Base-by-base conservation (phyloP, 495 filamentous ascomycete genomes). In the Durotheca rogersii region DNA sequence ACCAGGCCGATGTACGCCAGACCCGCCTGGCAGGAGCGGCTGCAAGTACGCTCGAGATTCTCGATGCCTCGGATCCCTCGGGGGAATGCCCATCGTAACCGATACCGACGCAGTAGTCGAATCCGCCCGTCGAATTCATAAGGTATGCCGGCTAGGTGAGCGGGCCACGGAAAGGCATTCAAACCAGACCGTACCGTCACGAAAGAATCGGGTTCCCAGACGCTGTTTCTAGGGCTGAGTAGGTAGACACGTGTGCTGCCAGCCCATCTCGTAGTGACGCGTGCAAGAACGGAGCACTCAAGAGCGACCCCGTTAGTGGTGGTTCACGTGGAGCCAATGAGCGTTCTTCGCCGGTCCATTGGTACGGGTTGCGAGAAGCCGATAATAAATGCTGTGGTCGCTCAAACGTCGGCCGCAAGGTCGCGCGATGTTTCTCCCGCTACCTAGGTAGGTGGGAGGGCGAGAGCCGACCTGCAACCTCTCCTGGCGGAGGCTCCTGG, bases 321-420 rank as follows among this genome's bases (percentile, higher is more conserved):
- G 45, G 52, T 40, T 52, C 48, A 41, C 43, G 14, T 43, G 38
- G 38, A 31, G 33, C 61, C 61, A 61, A 64, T 61, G 31, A 50
- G 35, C 47, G 44, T 23, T 47, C 47, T 30, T 53, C 39, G 46
- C 25, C 51, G 53, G 61, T 49, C 58, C 57, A 64, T 51, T 53
- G 48, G 42, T 55, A 53, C 47, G 58, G 53, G 47, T 47, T 58
- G 53, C 58, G 47, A 61, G 48, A n/a, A 54, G 44, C 47, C 18
- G 31, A 53, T 36, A 37, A 51, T 4, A 35, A 56, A 56, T 51
- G 32, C 37, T 47, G 53, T 47, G 47, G 41, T 43, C 29, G 41
- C 17, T 27, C n/a, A 27, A n/a, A 19, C 15, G 31, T 37, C 40
- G 27, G n/a, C 47, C 54, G 47, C 37, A 42, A 37, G 30, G 25